Conservation (phyloP, 1,139 yeast genomes). For the Scheffersomyces cryptocercus region DNA sequence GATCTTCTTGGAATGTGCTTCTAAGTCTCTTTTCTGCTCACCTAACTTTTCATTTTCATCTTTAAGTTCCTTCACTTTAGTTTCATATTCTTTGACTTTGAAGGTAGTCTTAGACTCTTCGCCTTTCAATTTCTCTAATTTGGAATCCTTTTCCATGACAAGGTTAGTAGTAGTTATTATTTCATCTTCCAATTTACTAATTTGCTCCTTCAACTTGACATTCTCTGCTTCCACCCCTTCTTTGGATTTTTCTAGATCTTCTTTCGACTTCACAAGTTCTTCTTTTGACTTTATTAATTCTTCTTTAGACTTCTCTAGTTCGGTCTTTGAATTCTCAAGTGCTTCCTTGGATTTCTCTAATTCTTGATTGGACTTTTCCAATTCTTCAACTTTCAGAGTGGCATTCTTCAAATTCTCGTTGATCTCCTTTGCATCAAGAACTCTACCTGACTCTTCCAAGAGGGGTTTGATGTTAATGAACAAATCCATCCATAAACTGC, state of each 20-base stretch:
- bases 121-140: slow-evolving; percentile 23
- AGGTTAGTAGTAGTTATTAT: slow-evolving; percentile 26
- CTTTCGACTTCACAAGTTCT: slow-evolving; percentile 7
- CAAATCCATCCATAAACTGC: slow-evolving; percentile 81
- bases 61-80: slow-evolving; percentile 13
- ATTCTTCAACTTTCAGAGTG: slow-evolving; percentile 39
- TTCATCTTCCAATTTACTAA: slow-evolving; percentile 52
- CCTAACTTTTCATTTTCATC: slow-evolving; percentile 20
- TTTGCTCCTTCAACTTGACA: slow-evolving; percentile 31
- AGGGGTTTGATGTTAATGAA: slow-evolving; percentile 76
- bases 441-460: slow-evolving; percentile 63
- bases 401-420: slow-evolving; percentile 49
- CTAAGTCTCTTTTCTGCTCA: slow-evolving; percentile 12
- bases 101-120: slow-evolving; percentile 21
- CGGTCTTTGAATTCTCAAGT: slow-evolving; percentile 18
- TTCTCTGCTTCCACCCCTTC: slow-evolving; percentile 20
- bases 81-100: slow-evolving; percentile 12
- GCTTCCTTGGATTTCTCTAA: slow-evolving; percentile 11
- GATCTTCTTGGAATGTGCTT: slow-evolving; percentile 5
- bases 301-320: slow-evolving; percentile 31
- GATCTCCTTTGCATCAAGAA: slow-evolving; percentile 54
- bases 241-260: slow-evolving; percentile 32
- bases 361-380: slow-evolving; percentile 22
- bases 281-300: not conserved
- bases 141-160: slow-evolving; percentile 28